Evolutionary conservation across 345 rosid species (phyloP).

Genomic region (Capsella bursapastoris): DNA sequence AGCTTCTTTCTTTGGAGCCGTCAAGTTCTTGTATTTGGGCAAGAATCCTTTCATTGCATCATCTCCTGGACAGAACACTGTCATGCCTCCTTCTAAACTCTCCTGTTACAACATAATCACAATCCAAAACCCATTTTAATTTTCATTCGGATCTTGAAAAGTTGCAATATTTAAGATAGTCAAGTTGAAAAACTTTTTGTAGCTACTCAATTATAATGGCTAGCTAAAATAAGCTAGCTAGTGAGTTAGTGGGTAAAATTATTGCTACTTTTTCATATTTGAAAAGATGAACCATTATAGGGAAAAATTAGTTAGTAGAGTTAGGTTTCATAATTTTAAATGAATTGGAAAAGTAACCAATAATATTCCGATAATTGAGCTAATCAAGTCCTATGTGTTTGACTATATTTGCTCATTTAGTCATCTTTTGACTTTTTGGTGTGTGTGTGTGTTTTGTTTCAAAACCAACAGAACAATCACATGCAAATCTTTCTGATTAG

Average conservation of each 20-base stretch:
- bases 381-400: slow-evolving; percentile 30
- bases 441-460: no score
- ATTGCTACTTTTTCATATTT: slow-evolving; percentile 26
- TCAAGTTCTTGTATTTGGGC: slow-evolving; percentile 81
- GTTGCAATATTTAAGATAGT: not conserved
- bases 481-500: slow-evolving; percentile 24
- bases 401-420: slow-evolving; percentile 25
- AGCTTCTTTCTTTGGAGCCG: slow-evolving; percentile 66
- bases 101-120: slow-evolving; percentile 54
- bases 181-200: not conserved
- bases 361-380: slow-evolving; percentile 34
- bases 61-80: slow-evolving; percentile 95
- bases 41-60: slow-evolving; percentile 81
- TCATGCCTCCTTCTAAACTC: slow-evolving; percentile 78
- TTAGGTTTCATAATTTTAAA: not conserved
- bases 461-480: slow-evolving; percentile 31
- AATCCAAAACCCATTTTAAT: not conserved
- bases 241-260: slow-evolving; percentile 16
- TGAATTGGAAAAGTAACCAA: not conserved
- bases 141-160: not conserved
- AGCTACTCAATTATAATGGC: slow-evolving; percentile 5
- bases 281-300: not conserved
- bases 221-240: not conserved
- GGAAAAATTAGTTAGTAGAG: not conserved
- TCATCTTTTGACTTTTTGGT: slow-evolving; percentile 27